Evolutionary conservation across 2,329 filamentous ascomycete genomes (phyloP).

Genomic region (Pseudocercospora pini-densiflorae): DNA sequence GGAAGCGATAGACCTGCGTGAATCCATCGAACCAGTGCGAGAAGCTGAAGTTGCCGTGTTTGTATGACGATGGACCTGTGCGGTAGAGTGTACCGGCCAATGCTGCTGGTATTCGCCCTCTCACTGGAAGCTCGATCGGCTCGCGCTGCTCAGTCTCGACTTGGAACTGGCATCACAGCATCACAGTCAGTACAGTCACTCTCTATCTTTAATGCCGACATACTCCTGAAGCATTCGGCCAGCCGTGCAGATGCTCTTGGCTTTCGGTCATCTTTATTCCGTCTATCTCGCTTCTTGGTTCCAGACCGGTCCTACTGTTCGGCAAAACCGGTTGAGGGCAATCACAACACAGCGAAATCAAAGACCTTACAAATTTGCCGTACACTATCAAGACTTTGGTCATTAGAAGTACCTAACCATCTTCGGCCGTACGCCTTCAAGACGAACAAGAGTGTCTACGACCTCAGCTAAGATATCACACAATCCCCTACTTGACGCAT

Average conservation of each 20-base stretch:
- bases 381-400: not conserved
- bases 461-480: not conserved
- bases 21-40: slow-evolving; percentile 85
- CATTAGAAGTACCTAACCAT: not conserved
- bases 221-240: slow-evolving; percentile 12
- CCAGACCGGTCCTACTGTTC: not conserved
- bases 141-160: slow-evolving; percentile 11
- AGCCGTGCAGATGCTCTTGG: not conserved
- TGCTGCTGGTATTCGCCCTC: slow-evolving; percentile 71
- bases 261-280: not conserved
- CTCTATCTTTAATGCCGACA: slow-evolving; percentile 3
- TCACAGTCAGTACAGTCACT: not conserved
- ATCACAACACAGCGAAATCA: not conserved
- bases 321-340: not conserved
- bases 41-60: slow-evolving; percentile 58
- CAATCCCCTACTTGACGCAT: not conserved
- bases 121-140: slow-evolving; percentile 61
- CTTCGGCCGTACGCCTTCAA: not conserved
- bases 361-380: not conserved
- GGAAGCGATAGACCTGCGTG: slow-evolving; percentile 72
- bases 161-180: slow-evolving; percentile 11
- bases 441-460: not conserved
- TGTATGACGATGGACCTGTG: slow-evolving; percentile 71
- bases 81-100: slow-evolving; percentile 73
- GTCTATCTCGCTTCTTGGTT: not conserved